These are phyloP conservation scores for Trebouxia gelatinosa DNA, from an alignment of 163 green algal genomes.

Conservation along the genomic window DNA sequence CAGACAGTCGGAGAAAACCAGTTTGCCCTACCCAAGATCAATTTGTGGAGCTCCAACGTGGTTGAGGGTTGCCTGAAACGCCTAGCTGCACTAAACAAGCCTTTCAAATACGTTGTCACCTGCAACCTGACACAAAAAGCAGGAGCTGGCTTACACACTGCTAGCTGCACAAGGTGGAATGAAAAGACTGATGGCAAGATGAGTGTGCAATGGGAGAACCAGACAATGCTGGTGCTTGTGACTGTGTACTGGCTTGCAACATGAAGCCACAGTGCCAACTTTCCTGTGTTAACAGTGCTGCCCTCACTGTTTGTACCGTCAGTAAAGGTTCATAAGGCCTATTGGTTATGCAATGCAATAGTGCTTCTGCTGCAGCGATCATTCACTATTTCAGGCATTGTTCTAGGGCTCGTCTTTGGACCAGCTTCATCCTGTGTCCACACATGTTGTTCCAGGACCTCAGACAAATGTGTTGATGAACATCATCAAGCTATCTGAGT, in stretches of 20 bases:
- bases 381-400: too few species aligned
- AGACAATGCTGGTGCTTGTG: constrained; percentile 73
- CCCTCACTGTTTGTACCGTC: too few species aligned
- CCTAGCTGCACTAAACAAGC: constrained; percentile 75
- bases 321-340: too few species aligned
- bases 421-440: not conserved
- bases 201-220: constrained; percentile 82
- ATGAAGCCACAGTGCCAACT: too few species aligned
- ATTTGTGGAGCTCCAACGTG: constrained; percentile 72
- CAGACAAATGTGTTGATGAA: not conserved
- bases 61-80: constrained; percentile 80
- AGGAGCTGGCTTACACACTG: constrained; percentile 78
- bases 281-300: too few species aligned
- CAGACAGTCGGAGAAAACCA: constrained; percentile 61
- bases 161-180: constrained; percentile 74
- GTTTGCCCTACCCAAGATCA: constrained; percentile 75
- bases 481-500: too few species aligned
- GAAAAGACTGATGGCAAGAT: constrained; percentile 83
- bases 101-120: constrained; percentile 87
- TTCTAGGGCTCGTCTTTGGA: too few species aligned
- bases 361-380: too few species aligned
- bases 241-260: constrained; percentile 82
- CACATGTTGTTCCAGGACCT: not conserved
- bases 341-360: too few species aligned
- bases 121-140: constrained; percentile 78